Conservation (phyloP, 768 basidiomycete species). For the Boletus eberwhitei region DNA sequence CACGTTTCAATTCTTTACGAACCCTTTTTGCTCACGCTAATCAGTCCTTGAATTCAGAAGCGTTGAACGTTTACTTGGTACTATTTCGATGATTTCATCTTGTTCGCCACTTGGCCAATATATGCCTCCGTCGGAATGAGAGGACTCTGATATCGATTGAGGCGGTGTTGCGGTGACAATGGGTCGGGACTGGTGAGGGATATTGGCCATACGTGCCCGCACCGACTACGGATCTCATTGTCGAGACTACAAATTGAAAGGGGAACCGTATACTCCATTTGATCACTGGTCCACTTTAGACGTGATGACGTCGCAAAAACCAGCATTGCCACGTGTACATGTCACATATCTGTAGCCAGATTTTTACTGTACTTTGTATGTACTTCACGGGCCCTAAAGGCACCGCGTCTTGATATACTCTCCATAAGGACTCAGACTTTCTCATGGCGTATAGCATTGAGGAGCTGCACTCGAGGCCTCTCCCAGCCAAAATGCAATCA, state of each 20-base stretch:
- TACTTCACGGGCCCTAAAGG: too few species aligned
- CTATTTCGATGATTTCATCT: not conserved
- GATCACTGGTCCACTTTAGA: not conserved
- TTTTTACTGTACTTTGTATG: too few species aligned
- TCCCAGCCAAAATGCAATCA: too few species aligned
- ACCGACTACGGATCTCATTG: not conserved
- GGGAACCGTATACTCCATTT: too few species aligned
- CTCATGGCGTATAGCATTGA: too few species aligned
- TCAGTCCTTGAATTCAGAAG: not conserved
- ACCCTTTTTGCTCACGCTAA: not conserved
- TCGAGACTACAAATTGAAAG: too few species aligned
- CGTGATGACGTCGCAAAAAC: not conserved
- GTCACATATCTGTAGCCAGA: too few species aligned
- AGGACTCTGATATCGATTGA: not conserved
- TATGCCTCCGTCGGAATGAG: not conserved
- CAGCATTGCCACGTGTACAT: too few species aligned
- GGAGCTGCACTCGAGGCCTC: too few species aligned
- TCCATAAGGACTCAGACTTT: too few species aligned
- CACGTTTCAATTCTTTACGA: not conserved
- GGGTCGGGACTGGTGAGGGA: constrained; percentile 12
- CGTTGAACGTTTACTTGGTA: not conserved
- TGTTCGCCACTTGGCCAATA: not conserved
- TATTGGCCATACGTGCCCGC: constrained; percentile 21
- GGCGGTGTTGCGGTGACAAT: constrained; percentile 9
- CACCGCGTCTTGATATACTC: too few species aligned